Base-by-base conservation (phyloP, 768 basidiomycete species). In the Saitozyma sp. region DNA sequence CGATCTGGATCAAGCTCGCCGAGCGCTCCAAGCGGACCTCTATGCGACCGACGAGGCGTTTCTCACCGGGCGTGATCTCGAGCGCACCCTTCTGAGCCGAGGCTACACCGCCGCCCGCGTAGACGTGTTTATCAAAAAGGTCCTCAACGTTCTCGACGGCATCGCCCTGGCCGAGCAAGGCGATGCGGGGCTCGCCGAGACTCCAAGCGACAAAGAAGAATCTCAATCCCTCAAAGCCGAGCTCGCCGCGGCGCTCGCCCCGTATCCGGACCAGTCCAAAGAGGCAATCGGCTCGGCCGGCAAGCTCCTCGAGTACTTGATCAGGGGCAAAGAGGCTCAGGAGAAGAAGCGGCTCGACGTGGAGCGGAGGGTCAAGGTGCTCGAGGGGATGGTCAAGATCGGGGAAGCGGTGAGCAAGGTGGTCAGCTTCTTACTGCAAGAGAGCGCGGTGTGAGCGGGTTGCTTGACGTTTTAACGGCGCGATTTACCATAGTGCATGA, bases 371-470 rank as follows among this genome's bases (percentile, higher is more conserved):
- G 71, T 73, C 38, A 73, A 70, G 54, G 74, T 76, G 9, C 56
- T 76, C 57, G 74, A 76, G 56, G 74, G 74, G 9, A 76, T 76
- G 74, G 68, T 66, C 19, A 71, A 66, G 53, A 67, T 68, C 29
- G 74, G 74, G 8, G 74, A 76, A 40, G 64, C 67, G 16, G 74
- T 76, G 8, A 56, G 65, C n/a, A 69, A 61, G 5, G 74, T 76
- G 3, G 74, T 76, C 0, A 56, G 71, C 20, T 73, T 68, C 59
- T 64, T 76, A 54, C 70, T 76, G 72, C 71, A 61, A 0, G 74
- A 75, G 20, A 55, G 29, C 29, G 29, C 29, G 29, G 29, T 5
- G 29, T 29, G 29, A 29, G 29, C 29, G 29, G 29, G 29, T 5
- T 5, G 5, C 29, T 29, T 29, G 29, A 29, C 5, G 29, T 29